Base-by-base conservation (phyloP, 2,329 filamentous ascomycete genomes). In the Ilyonectria robusta region DNA sequence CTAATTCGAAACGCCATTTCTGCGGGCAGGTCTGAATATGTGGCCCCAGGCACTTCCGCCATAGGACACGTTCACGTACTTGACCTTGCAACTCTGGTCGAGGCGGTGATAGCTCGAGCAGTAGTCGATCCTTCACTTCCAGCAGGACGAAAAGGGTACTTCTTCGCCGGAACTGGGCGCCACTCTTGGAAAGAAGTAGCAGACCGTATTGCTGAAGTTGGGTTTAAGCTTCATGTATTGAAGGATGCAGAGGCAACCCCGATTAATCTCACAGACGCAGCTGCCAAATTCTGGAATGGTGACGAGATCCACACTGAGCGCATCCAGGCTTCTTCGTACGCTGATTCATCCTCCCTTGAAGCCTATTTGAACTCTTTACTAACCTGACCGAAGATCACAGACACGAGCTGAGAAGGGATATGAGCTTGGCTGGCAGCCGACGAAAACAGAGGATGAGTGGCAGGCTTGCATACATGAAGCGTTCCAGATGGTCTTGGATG, bases 1-100 rank as follows among this genome's bases (percentile, higher is more conserved):
- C 23, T 50, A 21, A 50, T 50, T 75, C 66, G 17, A 63, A 59
- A 2, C 33, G 46, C 46, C 8, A 15, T 50, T 15, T 29, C 8
- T 8, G 17, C 26, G 26, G 23, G 46, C 2, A 17, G 29, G 8
- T 15, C 23, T n/a, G 46, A 15, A 6, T 50, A 50, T 15, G 46
- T 50, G 26, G 46, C 21, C 4, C 21, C 26, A 17, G 46, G 46
- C 26, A 50, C 46, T 4, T 50, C 46, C 15, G 9, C 0, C 4
- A 2, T 29, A 17, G 46, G 46, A 31, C 26, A 50, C 6, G 46
- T 50, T 10, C 46, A 50, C 23, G 46, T 50, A 13, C 13, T 15
- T 29, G 46, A 50, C 9, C 21, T 50, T 1, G 46, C 46, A 1
- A 8, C 15, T 1, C 46, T 50, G 13, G 29, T 50, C 9, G 46